These are phyloP conservation scores for Cadophora gregata DNA, from an alignment of 2,329 filamentous ascomycete species.

Conservation along the genomic window DNA sequence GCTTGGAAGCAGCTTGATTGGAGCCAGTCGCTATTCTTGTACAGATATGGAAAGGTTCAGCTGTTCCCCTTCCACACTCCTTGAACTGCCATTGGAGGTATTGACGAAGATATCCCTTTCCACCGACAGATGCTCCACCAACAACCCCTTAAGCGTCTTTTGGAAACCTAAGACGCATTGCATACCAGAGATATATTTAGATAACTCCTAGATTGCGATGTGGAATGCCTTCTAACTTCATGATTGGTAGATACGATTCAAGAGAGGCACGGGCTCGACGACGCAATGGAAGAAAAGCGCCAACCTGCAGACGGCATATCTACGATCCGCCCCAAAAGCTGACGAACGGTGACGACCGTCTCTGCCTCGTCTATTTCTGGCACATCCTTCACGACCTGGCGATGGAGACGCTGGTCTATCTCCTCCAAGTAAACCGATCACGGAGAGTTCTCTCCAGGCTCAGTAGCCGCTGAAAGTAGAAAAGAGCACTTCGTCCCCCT, in stretches of 20 bases:
- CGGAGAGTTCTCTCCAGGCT: slow-evolving; percentile 9
- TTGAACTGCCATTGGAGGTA: slow-evolving; percentile 11
- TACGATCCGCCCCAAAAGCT: slow-evolving; percentile 15
- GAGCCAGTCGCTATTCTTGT: slow-evolving; percentile 14
- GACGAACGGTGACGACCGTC: slow-evolving; percentile 12
- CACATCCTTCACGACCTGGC: neutral
- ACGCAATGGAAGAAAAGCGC: slow-evolving; percentile 16
- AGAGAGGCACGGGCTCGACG: slow-evolving; percentile 7
- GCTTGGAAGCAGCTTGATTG: slow-evolving; percentile 16
- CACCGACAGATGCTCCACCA: slow-evolving; percentile 5
- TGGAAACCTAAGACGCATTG: neutral
- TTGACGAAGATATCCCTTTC: slow-evolving; percentile 17
- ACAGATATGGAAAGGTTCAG: slow-evolving; percentile 17
- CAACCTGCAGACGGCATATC: slow-evolving; percentile 13
- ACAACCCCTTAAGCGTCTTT: slow-evolving; percentile 13
- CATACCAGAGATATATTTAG: slow-evolving; percentile 6
- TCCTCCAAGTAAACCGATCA: slow-evolving; percentile 4
- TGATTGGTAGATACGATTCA: slow-evolving; percentile 7
- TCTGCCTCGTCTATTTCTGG: slow-evolving; percentile 13
- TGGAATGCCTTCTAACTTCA: slow-evolving; percentile 11
- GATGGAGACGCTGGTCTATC: neutral
- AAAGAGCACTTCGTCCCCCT: slow-evolving; percentile 6
- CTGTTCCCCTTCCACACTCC: slow-evolving; percentile 1
- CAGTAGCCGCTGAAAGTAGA: slow-evolving; percentile 4
- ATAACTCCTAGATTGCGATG: slow-evolving; percentile 4